These are phyloP conservation scores for Fusarium sp. DNA, from an alignment of 2,329 filamentous ascomycete genomes.

Conservation along the genomic window DNA sequence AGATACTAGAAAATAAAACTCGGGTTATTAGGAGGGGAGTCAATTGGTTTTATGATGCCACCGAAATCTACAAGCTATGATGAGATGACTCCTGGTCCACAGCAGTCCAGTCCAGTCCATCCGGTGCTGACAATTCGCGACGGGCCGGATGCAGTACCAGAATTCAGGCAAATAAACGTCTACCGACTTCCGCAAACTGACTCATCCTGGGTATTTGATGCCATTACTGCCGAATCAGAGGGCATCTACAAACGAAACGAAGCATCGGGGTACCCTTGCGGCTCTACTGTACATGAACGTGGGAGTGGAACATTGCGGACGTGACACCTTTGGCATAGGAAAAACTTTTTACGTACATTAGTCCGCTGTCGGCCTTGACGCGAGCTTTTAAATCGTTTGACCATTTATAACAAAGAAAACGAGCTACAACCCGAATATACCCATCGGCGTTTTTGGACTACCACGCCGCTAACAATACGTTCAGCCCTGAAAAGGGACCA, in stretches of 20 bases:
- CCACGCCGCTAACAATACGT: conserved; percentile 30
- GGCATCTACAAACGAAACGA: conserved; percentile 2
- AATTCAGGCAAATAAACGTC: conserved; percentile 30
- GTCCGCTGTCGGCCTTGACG: conserved; percentile 36
- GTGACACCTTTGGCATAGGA: conserved; percentile 13
- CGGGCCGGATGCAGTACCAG: conserved; percentile 43
- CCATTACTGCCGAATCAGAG: conserved; percentile 35
- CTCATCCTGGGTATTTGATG: conserved; percentile 35
- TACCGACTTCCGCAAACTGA: conserved; percentile 46
- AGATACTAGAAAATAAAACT: conserved; percentile 1
- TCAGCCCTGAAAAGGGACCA: conserved; percentile 35
- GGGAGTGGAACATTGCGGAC: conserved; percentile 20
- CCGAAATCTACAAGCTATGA: conserved; percentile 35
- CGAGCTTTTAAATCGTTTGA: conserved; percentile 19
- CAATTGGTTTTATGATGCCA: conserved; percentile 39
- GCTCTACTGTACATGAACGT: conserved; percentile 24
- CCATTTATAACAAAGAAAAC: conserved; percentile 11
- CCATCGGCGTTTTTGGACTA: conserved; percentile 24
- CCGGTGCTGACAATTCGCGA: conserved; percentile 37
- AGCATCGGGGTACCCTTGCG: conserved; percentile 38
- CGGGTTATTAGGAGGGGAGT: conserved; percentile 7
- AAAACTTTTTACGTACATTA: conserved; percentile 38
- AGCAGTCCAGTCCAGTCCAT: not conserved
- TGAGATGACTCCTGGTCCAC: conserved; percentile 36
- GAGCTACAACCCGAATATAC: conserved; percentile 20